Evolutionary conservation across 2,329 filamentous ascomycete genomes (phyloP).

Genomic region (Alternaria consortialis): DNA sequence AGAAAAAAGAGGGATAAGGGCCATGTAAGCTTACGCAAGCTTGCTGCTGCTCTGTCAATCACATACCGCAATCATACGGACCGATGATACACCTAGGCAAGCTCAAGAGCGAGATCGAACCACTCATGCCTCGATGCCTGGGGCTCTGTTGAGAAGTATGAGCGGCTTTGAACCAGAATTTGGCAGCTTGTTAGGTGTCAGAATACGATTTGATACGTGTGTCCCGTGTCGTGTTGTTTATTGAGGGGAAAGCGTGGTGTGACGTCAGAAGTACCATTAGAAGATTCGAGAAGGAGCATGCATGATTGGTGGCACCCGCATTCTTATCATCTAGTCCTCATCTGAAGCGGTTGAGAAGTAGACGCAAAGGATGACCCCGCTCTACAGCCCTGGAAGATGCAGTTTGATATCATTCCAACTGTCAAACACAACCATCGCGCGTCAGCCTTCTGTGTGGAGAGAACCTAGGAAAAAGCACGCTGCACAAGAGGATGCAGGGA

Average conservation of each 20-base stretch:
- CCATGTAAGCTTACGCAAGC: background rate
- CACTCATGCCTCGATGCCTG: background rate
- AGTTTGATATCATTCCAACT: background rate
- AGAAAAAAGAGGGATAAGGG: background rate
- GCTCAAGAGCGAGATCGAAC: slow-evolving; percentile 1
- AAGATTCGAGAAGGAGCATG: background rate
- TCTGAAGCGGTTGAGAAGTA: background rate
- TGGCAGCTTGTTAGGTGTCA: background rate
- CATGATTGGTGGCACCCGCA: background rate
- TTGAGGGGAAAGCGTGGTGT: background rate
- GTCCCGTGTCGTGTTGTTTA: background rate
- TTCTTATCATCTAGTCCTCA: background rate
- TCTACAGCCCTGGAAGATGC: background rate
- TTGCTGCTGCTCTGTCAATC: background rate
- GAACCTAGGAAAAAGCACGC: background rate
- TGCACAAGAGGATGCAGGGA: background rate
- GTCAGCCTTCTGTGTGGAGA: background rate
- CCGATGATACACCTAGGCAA: background rate
- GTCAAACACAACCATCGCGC: background rate
- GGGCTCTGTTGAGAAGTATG: background rate
- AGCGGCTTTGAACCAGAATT: background rate
- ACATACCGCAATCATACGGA: background rate
- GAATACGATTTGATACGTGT: background rate
- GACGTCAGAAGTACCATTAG: background rate
- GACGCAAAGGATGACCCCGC: background rate